Conservation (phyloP, 2,329 filamentous ascomycete genomes). For the Cladosporium sp. region DNA sequence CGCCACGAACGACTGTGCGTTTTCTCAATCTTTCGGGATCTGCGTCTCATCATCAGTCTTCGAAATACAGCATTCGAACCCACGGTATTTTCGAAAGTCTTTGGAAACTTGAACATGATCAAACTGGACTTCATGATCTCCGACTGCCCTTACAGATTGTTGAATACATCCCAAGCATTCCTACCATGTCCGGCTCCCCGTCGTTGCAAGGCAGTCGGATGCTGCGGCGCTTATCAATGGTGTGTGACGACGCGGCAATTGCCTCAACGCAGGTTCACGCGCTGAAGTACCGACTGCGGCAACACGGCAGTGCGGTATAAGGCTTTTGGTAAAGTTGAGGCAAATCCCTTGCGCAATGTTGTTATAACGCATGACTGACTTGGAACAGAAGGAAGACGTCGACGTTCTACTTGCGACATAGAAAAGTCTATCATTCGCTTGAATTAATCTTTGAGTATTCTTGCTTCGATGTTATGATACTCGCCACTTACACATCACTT, state of each 20-base stretch:
- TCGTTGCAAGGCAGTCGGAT: background rate
- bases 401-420: background rate
- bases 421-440: background rate
- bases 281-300: background rate
- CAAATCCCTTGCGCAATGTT: background rate
- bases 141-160: background rate
- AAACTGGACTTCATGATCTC: background rate
- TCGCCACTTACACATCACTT: background rate
- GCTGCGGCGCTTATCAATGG: background rate
- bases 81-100: background rate
- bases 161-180: background rate
- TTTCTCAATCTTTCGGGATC: background rate
- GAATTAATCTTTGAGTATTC: background rate
- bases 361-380: background rate
- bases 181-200: background rate
- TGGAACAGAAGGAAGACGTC: too few relatives aligned
- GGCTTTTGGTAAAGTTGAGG: background rate
- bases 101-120: background rate
- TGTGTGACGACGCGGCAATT: background rate
- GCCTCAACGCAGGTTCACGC: background rate
- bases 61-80: background rate
- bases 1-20: background rate
- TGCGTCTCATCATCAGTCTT: background rate
- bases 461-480: too few relatives aligned
- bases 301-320: background rate